phyloP scores from a whole-genome alignment of 345 rosid genomes.

The Pistacia integerrima region DNA sequence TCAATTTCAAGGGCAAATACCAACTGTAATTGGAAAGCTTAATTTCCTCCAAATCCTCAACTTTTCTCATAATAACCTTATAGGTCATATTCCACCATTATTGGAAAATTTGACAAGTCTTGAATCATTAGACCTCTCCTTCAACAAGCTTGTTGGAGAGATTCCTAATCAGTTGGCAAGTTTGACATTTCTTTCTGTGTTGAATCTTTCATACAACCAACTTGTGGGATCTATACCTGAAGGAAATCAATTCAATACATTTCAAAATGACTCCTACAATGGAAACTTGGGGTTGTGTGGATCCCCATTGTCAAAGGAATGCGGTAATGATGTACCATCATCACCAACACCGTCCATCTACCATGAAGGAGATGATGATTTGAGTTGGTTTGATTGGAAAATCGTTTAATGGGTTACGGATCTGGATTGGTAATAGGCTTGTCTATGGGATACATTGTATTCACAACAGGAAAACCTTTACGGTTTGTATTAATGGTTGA shows the following conservation, averaged over 20 bases:
- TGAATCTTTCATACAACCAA: slow-evolving; percentile 2
- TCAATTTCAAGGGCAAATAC: slow-evolving; percentile 7
- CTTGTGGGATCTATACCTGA: not conserved
- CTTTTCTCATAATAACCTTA: not conserved
- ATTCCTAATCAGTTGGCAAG: not conserved
- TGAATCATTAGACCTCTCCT: not conserved
- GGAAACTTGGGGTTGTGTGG: slow-evolving; percentile 17
- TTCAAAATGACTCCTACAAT: not conserved
- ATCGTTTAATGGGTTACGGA: too few species aligned
- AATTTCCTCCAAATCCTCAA: not conserved
- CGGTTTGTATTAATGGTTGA: not conserved
- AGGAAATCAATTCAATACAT: slow-evolving; percentile 4
- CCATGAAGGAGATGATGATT: too few species aligned
- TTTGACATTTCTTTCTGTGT: not conserved
- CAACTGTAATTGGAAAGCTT: not conserved
- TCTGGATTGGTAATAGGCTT: not conserved
- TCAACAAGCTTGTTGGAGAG: too few species aligned
- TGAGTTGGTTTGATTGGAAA: too few species aligned
- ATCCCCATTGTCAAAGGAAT: not conserved
- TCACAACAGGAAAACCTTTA: too few species aligned
- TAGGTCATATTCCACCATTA: slow-evolving; percentile 14
- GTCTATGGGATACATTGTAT: too few species aligned
- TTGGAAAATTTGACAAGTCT: not conserved
- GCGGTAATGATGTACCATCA: not conserved
- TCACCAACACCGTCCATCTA: too few species aligned